Percentiles rank a stretch among this genome's conserved stretches.
phyloP scores from a whole-genome alignment of 2,329 filamentous ascomycete genomes.

The Colletotrichum neosansevieriae region DNA sequence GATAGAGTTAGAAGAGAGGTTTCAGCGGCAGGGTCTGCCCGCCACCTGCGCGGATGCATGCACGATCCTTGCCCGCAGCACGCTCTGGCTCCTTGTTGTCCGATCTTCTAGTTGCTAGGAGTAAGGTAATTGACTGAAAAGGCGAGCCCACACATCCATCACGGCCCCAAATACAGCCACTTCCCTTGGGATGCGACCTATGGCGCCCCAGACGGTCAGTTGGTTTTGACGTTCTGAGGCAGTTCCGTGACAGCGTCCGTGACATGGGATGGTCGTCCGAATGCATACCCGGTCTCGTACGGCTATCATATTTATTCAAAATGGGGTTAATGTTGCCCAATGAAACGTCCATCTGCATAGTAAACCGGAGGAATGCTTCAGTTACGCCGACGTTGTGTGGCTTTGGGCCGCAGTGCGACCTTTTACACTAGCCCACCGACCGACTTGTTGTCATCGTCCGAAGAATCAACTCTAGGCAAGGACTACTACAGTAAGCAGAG shows the following conservation, averaged over 20 bases:
- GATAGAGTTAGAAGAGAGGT: constrained; percentile 40
- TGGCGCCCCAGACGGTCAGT: constrained; percentile 19
- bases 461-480: background rate
- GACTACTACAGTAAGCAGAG: background rate
- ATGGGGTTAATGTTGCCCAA: background rate
- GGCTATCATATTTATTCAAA: background rate
- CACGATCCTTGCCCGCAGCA: constrained; percentile 12
- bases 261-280: constrained; percentile 37
- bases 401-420: background rate
- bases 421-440: background rate
- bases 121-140: background rate
- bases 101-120: too few relatives aligned
- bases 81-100: constrained; percentile 11
- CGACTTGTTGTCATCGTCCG: constrained; percentile 20
- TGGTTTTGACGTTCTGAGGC: constrained; percentile 37
- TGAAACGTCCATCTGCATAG: constrained; percentile 8
- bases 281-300: constrained; percentile 13
- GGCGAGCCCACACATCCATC: constrained; percentile 11
- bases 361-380: background rate
- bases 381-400: background rate
- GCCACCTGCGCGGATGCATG: constrained; percentile 25
- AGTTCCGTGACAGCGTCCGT: constrained; percentile 28
- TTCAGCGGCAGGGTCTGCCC: constrained; percentile 38
- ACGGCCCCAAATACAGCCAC: constrained; percentile 26
- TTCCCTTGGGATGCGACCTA: constrained; percentile 19